Percentiles rank a stretch among this genome's conserved stretches.
Evolutionary conservation across 495 filamentous ascomycete genomes (phyloP).

Genomic region (Chaetomium cochliodes): DNA sequence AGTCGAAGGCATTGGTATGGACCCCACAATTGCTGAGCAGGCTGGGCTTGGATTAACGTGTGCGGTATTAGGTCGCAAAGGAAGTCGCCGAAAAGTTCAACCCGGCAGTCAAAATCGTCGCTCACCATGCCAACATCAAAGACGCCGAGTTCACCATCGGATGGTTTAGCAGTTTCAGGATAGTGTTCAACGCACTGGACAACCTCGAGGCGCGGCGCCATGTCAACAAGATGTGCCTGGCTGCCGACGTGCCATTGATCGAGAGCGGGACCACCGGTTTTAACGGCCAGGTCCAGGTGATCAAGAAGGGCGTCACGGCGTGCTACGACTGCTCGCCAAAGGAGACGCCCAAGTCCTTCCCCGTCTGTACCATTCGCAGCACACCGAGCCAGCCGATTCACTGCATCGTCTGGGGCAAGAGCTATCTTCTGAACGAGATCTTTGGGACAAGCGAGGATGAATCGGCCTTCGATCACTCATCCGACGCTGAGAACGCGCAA

Average conservation of each 20-base stretch:
- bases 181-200: constrained; percentile 97
- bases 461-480: constrained; percentile 68
- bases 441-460: constrained; percentile 91
- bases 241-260: constrained; percentile 84
- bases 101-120: constrained; percentile 80
- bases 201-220: constrained; percentile 92
- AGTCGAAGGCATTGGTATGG: constrained; percentile 88
- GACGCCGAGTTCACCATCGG: constrained; percentile 85
- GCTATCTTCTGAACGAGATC: constrained; percentile 89
- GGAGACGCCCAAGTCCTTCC: constrained; percentile 83
- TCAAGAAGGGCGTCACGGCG: constrained; percentile 88
- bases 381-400: constrained; percentile 95
- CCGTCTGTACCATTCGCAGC: constrained; percentile 94
- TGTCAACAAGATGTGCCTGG: constrained; percentile 96
- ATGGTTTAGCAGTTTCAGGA: constrained; percentile 78
- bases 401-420: constrained; percentile 99
- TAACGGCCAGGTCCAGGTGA: constrained; percentile 96
- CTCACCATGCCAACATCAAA: constrained; percentile 94
- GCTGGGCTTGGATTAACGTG: constrained; percentile 9
- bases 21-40: neutral
- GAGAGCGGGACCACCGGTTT: constrained; percentile 98
- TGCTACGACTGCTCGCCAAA: constrained; percentile 96
- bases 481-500: constrained; percentile 78
- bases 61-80: constrained; percentile 73
- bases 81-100: constrained; percentile 91